Evolutionary conservation across 495 filamentous ascomycete species (phyloP), one percentile per base, ranked within the genome.

Genomic region (Bacidia rubella): DNA sequence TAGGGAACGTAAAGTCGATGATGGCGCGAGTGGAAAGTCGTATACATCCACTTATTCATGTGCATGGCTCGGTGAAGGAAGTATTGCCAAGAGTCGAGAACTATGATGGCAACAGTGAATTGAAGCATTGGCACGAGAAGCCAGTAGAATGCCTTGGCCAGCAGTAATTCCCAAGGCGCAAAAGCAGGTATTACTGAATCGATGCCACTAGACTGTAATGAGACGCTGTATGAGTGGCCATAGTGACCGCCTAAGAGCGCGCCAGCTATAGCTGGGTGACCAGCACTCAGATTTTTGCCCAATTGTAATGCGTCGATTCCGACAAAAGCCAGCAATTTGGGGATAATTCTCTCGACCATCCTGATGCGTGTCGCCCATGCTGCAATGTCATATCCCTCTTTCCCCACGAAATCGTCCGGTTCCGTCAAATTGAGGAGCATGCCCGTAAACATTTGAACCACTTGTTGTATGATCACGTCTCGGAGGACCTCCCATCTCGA

Each of bases 1-100:
- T 90, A 90, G 21, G 86, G 86, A 15, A 90, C 86, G 62, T 92
- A 90, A 32, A 92, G 79, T 12, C 85, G 78, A 69, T 92, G 86
- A 66, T 92, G 86, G n/a, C 85, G 76, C 23, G 85, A 82, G 68
- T 92, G 86, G 68, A 87, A 85, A 22, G 80, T 79, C 52, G 74
- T 81, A 70, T 92, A 92, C 55, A 92, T 75, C 79, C 81, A 90
- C 65, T 83, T 85, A 63, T 87, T 85, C 71, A 83, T 71, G 66
- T 92, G 86, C 86, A 90, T 90, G 39, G 75, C 74, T 25, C 86
- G 80, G 68, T 92, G 86, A 61, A 81, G 70, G 64, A 89, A 88
- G 67, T 92, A 92, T 61, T 92, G 84, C 86, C 86, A 92, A 39
- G 84, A 86, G 65, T 92, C 86, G 47, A 90, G 70, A 53, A 81